Evolutionary conservation across 2,329 filamentous ascomycete genomes (phyloP), one percentile per base, ranked within the genome.

Genomic region (Ascochyta clinopodiicola): DNA sequence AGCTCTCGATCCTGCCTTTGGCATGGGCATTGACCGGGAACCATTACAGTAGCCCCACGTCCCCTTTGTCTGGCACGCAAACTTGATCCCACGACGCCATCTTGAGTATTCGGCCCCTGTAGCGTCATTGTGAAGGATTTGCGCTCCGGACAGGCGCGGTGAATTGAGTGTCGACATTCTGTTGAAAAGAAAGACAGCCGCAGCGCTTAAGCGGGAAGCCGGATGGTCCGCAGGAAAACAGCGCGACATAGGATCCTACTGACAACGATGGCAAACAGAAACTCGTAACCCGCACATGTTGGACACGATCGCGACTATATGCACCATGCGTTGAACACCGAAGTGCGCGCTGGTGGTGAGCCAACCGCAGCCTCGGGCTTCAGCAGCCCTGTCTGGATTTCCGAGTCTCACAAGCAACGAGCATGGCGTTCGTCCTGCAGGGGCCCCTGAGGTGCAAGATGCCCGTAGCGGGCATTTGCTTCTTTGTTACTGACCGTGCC

Each of bases 41-140:
- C 72, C 72, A 61, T 71, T 67, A 45, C 72, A 75, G 40, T 71
- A 68, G 42, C 63, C 68, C 72, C 72, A 75, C 3, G 58, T 67
- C 47, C 63, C 68, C 56, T 72, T 74, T 29, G 62, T 61, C 46
- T 62, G 65, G 53, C 72, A 65, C 9, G 68, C 70, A 32, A 62
- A 68, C 46, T 66, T 67, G n/a, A 75, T 56, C 31, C 62, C 62
- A 9, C 71, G 63, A 48, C 70, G 60, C 72, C 72, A 75, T 61
- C 71, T 59, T 9, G 69, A 60, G 39, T 70, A 75, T 35, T 71
- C 67, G 0, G 72, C 61, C 19, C 70, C 71, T 36, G 67, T 68
- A 25, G 65, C 66, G 27, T 69, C 61, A 27, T 59, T 36, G 9
- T 51, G 55, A 13, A 75, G 67, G 19, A 73, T 54, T 3, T 53